Conservation (phyloP, 2,329 filamentous ascomycete species). For the Cladophialophora exuberans region DNA sequence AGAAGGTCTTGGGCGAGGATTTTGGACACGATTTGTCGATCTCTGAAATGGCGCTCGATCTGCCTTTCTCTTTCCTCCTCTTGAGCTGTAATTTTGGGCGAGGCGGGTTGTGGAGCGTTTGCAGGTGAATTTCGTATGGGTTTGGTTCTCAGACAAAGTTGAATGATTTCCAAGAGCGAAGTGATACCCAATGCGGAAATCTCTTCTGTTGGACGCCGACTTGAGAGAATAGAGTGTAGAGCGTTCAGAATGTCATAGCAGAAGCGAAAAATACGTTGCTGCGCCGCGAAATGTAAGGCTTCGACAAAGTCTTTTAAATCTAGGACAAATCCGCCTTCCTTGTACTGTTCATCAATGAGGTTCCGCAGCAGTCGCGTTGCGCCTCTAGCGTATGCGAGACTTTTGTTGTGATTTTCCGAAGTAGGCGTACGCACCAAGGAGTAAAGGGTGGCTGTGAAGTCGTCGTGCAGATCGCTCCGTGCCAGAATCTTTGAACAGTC, state of each 20-base stretch:
- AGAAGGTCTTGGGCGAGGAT: slow-evolving; percentile 20
- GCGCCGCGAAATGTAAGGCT: slow-evolving; percentile 24
- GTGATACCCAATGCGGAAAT: slow-evolving; percentile 18
- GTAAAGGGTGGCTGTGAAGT: slow-evolving; percentile 24
- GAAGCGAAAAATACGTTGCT: slow-evolving; percentile 27
- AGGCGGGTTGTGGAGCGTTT: not conserved
- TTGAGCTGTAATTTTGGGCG: slow-evolving; percentile 1
- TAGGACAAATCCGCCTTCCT: slow-evolving; percentile 21
- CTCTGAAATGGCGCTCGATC: slow-evolving; percentile 22
- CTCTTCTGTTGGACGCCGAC: slow-evolving; percentile 9
- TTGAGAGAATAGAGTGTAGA: slow-evolving; percentile 19
- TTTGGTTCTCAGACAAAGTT: slow-evolving; percentile 20
- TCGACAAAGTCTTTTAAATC: slow-evolving; percentile 19
- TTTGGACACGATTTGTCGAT: slow-evolving; percentile 20
- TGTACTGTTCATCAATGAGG: slow-evolving; percentile 19
- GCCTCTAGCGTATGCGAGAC: slow-evolving; percentile 27
- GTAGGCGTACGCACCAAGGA: slow-evolving; percentile 24
- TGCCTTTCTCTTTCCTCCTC: slow-evolving; percentile 21
- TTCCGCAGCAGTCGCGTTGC: slow-evolving; percentile 24
- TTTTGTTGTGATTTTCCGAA: slow-evolving; percentile 19
- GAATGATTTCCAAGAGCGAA: slow-evolving; percentile 18
- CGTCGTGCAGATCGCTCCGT: slow-evolving; percentile 14
- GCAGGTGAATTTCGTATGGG: slow-evolving; percentile 4
- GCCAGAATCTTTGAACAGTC: slow-evolving; percentile 27
- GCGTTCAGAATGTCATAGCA: slow-evolving; percentile 28